Base-by-base conservation (phyloP, 2,329 filamentous ascomycete genomes). In the Alternaria alternata region DNA sequence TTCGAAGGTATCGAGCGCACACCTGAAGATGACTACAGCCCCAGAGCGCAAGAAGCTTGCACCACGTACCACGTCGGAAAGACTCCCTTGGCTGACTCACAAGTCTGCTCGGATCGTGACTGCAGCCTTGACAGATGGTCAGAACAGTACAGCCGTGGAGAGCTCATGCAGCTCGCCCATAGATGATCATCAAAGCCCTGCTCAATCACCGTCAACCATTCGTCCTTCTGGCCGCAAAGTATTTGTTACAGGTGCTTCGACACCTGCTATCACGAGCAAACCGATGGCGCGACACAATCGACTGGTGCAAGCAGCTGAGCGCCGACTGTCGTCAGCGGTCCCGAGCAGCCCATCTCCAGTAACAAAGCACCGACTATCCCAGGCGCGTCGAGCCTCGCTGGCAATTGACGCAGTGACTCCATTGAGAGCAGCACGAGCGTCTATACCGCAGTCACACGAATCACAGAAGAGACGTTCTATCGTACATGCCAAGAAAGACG, bases 1-100 rank as follows among this genome's bases (percentile, higher is more conserved):
- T 26, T 20, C 43, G 16, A 47, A 22, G n/a, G 57, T 38, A 20
- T 26, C 43, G 30, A 30, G 24, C 20, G 39, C 16, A 3, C 51
- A 18, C 22, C 30, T 57, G 18, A 65, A 44, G 20, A 30, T 26
- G 32, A 39, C 22, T 18, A 7, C 22, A 2, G 16, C 51, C 4
- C 24, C 48, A 48, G 49, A 57, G 8, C 47, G 16, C 44, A 65
- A 42, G 18, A 72, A 62, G 51, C 41, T 66, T 44, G 26, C 60
- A 16, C 59, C 61, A 12, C 61, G 61, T 5, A 62, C 52, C 20
- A 66, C 61, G 5, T 30, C 53, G 1, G 75, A 64, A 22, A 70
- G 53, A 47, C 68, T 76, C 20, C 75, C 74, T 16, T 78, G 75
- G 75, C 66, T 78, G 7, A 72, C 74, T 44, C 65, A 63, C 16